phyloP scores from a whole-genome alignment of 2,329 filamentous ascomycete species.

The Calonectria pteridis region DNA sequence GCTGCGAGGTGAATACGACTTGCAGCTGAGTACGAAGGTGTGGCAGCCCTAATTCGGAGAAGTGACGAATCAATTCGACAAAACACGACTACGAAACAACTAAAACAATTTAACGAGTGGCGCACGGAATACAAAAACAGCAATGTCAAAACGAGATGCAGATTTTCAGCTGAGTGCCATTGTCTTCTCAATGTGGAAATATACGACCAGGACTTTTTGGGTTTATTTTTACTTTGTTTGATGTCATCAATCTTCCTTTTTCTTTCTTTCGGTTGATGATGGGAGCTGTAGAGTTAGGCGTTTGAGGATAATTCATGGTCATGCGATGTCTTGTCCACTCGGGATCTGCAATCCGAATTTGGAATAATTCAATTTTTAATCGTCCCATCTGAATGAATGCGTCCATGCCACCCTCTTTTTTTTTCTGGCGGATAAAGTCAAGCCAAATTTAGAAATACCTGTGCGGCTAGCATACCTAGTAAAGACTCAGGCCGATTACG shows the following conservation, averaged over 20 bases:
- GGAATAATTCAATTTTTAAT: slow-evolving; percentile 2
- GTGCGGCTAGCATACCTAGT: background rate
- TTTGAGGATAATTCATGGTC: background rate
- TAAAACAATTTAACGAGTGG: background rate
- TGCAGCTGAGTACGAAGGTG: background rate
- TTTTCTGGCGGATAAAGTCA: background rate
- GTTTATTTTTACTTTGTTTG: background rate
- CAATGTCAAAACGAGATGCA: background rate
- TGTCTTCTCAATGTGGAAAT: background rate
- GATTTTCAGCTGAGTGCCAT: background rate
- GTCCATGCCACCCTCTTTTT: background rate
- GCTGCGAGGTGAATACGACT: background rate
- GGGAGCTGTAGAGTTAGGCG: background rate
- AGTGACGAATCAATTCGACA: background rate
- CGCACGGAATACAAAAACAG: background rate
- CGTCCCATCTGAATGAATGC: background rate
- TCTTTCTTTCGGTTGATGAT: background rate
- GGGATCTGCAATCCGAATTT: background rate
- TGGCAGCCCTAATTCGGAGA: background rate
- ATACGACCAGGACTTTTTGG: background rate
- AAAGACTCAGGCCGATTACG: background rate
- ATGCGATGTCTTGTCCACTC: background rate
- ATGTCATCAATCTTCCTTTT: background rate
- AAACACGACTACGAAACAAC: background rate
- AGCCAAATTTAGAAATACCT: background rate